These are phyloP conservation scores for Phaseolus coccineus DNA, from an alignment of 331 rosid genomes.

Conservation along the genomic window DNA sequence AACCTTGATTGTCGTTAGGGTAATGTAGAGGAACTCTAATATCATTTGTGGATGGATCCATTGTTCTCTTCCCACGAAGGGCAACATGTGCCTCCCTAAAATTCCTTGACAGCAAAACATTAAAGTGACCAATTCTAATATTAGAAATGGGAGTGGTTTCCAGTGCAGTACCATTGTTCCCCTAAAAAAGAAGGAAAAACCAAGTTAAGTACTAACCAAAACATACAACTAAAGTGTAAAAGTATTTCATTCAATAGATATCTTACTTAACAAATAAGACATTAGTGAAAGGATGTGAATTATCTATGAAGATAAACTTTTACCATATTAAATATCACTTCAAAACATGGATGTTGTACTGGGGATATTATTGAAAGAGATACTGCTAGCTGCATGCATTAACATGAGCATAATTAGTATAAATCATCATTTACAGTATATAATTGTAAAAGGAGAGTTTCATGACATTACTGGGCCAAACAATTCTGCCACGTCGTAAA, in stretches of 20 bases:
- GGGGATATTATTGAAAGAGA: neutral
- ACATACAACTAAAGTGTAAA: neutral
- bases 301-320: neutral
- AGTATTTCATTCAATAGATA: no score
- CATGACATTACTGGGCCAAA: neutral
- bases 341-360: neutral
- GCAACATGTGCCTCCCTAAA: conserved; percentile 36
- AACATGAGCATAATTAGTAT: neutral
- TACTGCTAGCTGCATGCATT: neutral
- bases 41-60: neutral
- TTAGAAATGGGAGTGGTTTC: neutral
- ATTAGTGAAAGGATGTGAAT: no score
- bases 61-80: neutral
- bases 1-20: neutral
- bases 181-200: conserved; percentile 21
- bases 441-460: neutral
- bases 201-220: neutral
- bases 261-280: neutral
- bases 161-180: neutral
- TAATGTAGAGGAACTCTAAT: neutral
- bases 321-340: neutral
- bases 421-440: neutral
- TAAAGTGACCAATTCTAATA: neutral
- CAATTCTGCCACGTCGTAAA: neutral
- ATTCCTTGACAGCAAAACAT: conserved; percentile 31